phyloP scores from a whole-genome alignment of 108 stramenopile genomes.

The Ochromonas danica region DNA sequence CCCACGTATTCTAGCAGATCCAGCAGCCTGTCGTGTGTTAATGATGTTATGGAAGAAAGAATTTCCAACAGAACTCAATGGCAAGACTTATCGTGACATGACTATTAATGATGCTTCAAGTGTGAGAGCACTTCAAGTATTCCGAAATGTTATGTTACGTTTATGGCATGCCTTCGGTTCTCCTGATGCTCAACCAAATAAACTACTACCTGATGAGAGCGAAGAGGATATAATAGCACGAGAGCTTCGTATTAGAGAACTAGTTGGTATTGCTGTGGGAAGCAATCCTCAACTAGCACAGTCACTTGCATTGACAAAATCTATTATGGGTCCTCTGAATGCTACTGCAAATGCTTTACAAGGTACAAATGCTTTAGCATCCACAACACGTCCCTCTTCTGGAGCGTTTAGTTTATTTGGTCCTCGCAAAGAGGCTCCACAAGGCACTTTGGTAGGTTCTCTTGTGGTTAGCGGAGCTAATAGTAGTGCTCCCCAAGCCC shows the following conservation, averaged over 20 bases:
- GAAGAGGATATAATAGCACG: neutral
- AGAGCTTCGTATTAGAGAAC: neutral
- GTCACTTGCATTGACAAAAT: neutral
- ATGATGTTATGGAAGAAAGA: neutral
- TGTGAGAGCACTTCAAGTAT: neutral
- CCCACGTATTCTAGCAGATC: conserved; percentile 23
- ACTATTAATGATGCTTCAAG: neutral
- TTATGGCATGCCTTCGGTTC: neutral
- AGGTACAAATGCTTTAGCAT: neutral
- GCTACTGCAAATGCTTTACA: too few species aligned
- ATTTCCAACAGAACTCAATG: neutral
- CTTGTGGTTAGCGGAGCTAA: too few species aligned
- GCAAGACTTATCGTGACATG: neutral
- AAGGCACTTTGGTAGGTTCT: neutral
- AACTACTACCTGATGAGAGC: neutral
- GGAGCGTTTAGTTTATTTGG: neutral
- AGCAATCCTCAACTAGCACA: neutral
- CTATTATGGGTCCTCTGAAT: too few species aligned
- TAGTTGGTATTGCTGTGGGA: neutral
- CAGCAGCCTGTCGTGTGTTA: conserved; percentile 1
- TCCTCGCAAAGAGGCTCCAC: neutral
- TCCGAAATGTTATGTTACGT: neutral
- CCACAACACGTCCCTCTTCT: neutral
- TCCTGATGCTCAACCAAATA: neutral
- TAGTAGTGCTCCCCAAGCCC: neutral